Evolutionary conservation across 148 eudicot genomes (phyloP).

Genomic region (Nepenthes gracilis): DNA sequence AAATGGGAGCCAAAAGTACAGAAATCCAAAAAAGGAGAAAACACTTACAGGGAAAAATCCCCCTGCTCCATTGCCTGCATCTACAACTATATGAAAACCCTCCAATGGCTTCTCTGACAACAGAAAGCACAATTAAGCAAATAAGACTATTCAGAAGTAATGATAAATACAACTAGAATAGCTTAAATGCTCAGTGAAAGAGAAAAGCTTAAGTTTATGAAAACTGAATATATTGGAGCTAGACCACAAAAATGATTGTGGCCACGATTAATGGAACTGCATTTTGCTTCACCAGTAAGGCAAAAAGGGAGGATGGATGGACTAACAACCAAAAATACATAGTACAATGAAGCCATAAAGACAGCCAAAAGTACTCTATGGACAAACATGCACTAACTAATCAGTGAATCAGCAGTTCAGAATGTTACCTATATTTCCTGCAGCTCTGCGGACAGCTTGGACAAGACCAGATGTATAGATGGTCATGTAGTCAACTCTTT

Average conservation of each 20-base stretch:
- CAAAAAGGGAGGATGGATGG: no score
- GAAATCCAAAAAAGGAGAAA: not conserved
- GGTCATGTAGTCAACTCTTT: conserved; percentile 76
- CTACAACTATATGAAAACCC: conserved; percentile 96
- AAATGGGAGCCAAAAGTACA: no score
- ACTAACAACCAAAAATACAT: no score
- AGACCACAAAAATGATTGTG: no score
- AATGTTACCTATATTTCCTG: conserved; percentile 64
- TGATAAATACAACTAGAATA: not conserved
- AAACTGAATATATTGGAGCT: not conserved
- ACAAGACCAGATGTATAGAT: conserved; percentile 83
- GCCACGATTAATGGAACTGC: no score
- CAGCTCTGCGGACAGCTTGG: conserved; percentile 81
- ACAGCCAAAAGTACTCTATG: not conserved
- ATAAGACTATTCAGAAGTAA: not conserved
- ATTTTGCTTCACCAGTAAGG: no score
- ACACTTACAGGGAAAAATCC: conserved; percentile 89
- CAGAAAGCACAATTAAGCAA: not conserved
- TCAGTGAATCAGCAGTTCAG: not conserved
- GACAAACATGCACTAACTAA: not conserved
- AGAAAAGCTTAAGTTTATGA: not conserved
- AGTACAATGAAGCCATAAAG: not conserved
- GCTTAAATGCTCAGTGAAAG: no score
- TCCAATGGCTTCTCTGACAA: conserved; percentile 88
- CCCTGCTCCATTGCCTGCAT: conserved; percentile 99